Percentiles rank a stretch among this genome's conserved stretches.
Evolutionary conservation across 2,329 filamentous ascomycete species (phyloP).

Genomic region (Pezizomycotina sp.): DNA sequence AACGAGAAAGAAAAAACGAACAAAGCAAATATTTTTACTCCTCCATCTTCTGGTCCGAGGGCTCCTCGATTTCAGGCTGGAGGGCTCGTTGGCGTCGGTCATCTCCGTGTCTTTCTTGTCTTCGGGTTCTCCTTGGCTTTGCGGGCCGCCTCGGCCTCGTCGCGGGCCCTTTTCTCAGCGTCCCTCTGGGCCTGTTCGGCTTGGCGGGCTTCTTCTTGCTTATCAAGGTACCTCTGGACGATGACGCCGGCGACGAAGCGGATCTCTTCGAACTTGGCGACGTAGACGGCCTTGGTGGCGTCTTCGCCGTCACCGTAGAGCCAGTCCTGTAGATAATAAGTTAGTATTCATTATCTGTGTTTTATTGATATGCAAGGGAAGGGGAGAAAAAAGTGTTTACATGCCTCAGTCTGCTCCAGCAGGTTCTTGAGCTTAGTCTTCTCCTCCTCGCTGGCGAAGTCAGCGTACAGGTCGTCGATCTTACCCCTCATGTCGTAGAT

Average conservation of each 20-base stretch:
- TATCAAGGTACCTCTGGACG: slow-evolving; percentile 87
- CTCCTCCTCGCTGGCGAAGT: slow-evolving; percentile 81
- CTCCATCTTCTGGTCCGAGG: slow-evolving; percentile 5
- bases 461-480: slow-evolving; percentile 77
- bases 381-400: slow-evolving; percentile 36
- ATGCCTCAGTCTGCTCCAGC: slow-evolving; percentile 71
- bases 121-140: slow-evolving; percentile 38
- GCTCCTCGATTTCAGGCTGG: background rate
- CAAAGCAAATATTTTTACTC: slow-evolving; percentile 10
- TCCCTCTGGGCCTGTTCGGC: slow-evolving; percentile 47
- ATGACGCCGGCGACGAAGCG: slow-evolving; percentile 79
- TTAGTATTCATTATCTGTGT: background rate
- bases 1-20: slow-evolving; percentile 13
- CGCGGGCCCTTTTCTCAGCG: slow-evolving; percentile 43
- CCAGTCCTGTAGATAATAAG: slow-evolving; percentile 56
- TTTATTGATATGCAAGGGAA: background rate
- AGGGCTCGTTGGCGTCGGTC: slow-evolving; percentile 39
- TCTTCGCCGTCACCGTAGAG: slow-evolving; percentile 95
- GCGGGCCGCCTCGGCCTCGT: slow-evolving; percentile 63
- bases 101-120: slow-evolving; percentile 37
- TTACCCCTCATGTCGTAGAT: slow-evolving; percentile 96
- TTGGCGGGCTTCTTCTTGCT: slow-evolving; percentile 72
- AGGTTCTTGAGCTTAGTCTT: slow-evolving; percentile 72
- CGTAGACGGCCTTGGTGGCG: slow-evolving; percentile 79
- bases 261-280: slow-evolving; percentile 92